phyloP scores from a whole-genome alignment of 1,139 yeast species.

The Diutina rugosa region DNA sequence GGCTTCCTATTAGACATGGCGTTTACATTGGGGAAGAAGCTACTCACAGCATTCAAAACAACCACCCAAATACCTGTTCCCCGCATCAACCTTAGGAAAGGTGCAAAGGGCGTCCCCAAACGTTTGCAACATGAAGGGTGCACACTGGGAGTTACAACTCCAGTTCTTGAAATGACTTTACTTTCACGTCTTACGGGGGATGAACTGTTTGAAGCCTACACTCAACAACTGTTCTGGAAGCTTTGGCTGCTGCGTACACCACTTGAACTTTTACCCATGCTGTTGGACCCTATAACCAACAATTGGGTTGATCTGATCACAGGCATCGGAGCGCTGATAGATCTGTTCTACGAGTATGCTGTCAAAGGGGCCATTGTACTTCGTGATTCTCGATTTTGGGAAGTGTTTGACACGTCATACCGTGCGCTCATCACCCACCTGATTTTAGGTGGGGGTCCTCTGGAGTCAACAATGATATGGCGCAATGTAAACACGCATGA shows the following conservation, averaged over 20 bases:
- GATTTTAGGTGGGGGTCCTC: conserved; percentile 11
- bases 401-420: conserved; percentile 50
- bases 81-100: conserved; percentile 48
- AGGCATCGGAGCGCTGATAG: conserved; percentile 90
- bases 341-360: conserved; percentile 85
- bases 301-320: conserved; percentile 49
- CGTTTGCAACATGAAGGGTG: conserved; percentile 52
- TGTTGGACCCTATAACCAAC: conserved; percentile 49
- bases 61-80: conserved; percentile 57
- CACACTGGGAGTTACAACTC: conserved; percentile 77
- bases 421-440: conserved; percentile 39
- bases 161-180: conserved; percentile 66
- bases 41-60: conserved; percentile 56
- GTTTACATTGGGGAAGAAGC: conserved; percentile 52
- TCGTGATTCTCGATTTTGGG: conserved; percentile 46
- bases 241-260: conserved; percentile 58
- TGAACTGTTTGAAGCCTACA: conserved; percentile 48
- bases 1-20: conserved; percentile 64
- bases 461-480: conserved; percentile 42
- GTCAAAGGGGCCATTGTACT: conserved; percentile 65
- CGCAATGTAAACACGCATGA: conserved; percentile 39
- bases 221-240: conserved; percentile 48
- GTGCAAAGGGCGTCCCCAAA: conserved; percentile 31
- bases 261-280: conserved; percentile 64
- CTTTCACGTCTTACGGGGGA: conserved; percentile 67